Evolutionary conservation across 129 eudicot genomes (phyloP).

Genomic region (Helianthus tuberosus): DNA sequence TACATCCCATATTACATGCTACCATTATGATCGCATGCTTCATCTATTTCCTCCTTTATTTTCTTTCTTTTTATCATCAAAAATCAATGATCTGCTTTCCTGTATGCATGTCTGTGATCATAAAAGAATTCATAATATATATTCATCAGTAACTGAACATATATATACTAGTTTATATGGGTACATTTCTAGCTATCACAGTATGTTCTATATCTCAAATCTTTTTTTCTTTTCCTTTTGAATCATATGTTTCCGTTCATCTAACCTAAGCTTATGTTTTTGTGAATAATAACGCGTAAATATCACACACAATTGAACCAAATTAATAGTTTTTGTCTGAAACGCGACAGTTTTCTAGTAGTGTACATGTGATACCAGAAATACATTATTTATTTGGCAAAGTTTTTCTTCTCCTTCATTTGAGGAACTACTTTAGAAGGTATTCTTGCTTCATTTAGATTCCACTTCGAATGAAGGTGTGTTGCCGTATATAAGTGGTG

Average conservation of each 20-base stretch:
- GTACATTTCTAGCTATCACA: background rate
- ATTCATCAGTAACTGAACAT: too few relatives aligned
- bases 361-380: too few relatives aligned
- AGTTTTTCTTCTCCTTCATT: background rate
- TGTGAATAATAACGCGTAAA: too few relatives aligned
- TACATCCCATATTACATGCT: constrained; percentile 19
- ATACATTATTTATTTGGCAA: background rate
- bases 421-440: background rate
- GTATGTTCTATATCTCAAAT: constrained; percentile 1
- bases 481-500: background rate
- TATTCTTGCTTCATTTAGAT: background rate
- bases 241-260: background rate
- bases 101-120: constrained; percentile 16
- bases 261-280: background rate
- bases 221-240: background rate
- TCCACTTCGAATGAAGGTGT: background rate
- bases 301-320: background rate
- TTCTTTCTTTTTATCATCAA: constrained; percentile 14
- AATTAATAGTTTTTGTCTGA: constrained; percentile 5
- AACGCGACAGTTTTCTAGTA: too few relatives aligned
- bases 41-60: constrained; percentile 16
- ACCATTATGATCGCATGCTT: constrained; percentile 33
- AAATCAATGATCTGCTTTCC: constrained; percentile 8
- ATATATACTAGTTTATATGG: background rate
- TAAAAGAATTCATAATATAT: background rate